A percentile compares a stretch with the other conserved stretches of the same genome.
These are phyloP conservation scores for Isabelozyma rhagii DNA, from an alignment of 805 yeast genomes.

Conservation along the genomic window DNA sequence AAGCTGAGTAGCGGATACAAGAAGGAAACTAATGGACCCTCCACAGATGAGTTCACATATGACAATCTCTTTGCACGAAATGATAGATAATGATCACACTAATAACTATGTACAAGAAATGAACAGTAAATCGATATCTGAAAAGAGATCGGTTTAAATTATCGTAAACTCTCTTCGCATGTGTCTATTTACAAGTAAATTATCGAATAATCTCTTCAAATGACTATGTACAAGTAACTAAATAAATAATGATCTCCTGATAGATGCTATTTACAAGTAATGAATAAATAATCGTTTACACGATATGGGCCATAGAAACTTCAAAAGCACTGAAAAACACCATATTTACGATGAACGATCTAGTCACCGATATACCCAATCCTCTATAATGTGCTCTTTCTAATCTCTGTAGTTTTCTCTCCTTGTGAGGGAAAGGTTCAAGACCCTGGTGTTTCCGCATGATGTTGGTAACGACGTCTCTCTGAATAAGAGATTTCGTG, in stretches of 20 bases:
- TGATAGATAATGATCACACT: too few relatives aligned
- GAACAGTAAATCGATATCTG: too few relatives aligned
- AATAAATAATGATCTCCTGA: not conserved
- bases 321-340: slow-evolving; percentile 75
- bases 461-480: slow-evolving; percentile 69
- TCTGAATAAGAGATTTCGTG: slow-evolving; percentile 68
- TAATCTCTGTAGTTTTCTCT: slow-evolving; percentile 29
- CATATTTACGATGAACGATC: slow-evolving; percentile 72
- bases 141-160: too few relatives aligned
- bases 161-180: too few relatives aligned
- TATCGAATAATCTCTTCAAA: too few relatives aligned
- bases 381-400: slow-evolving; percentile 65
- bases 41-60: too few relatives aligned
- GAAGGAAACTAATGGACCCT: not conserved
- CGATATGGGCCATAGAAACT: slow-evolving; percentile 55
- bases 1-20: not conserved
- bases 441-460: slow-evolving; percentile 49
- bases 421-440: slow-evolving; percentile 32
- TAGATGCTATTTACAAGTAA: not conserved
- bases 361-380: slow-evolving; percentile 65
- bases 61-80: too few relatives aligned
- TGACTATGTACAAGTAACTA: too few relatives aligned
- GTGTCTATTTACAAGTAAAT: too few relatives aligned
- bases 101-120: too few relatives aligned
- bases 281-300: slow-evolving; percentile 15